phyloP scores from a whole-genome alignment of 768 basidiomycete species.

The Dacryopinax primogenitus region DNA sequence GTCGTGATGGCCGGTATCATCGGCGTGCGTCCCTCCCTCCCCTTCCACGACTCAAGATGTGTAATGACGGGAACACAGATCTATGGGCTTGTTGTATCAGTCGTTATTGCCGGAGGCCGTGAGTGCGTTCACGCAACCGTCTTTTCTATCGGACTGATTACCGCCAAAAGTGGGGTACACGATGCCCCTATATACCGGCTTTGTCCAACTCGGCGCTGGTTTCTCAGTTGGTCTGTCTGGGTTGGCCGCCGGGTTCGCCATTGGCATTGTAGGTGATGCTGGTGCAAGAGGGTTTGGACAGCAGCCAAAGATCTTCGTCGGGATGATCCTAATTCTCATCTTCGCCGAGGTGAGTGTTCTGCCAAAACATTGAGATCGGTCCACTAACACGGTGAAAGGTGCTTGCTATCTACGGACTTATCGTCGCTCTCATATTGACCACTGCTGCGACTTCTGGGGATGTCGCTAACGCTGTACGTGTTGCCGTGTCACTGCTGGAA shows the following conservation, averaged over 20 bases:
- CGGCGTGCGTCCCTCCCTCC: slow-evolving; percentile 50
- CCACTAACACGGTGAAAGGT: background rate
- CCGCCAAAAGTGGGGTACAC: slow-evolving; percentile 42
- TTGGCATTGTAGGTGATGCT: slow-evolving; percentile 97
- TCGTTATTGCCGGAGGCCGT: slow-evolving; percentile 82
- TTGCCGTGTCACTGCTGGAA: background rate
- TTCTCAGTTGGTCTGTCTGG: slow-evolving; percentile 86
- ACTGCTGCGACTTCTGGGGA: background rate
- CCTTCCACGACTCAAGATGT: background rate
- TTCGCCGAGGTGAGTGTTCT: slow-evolving; percentile 54
- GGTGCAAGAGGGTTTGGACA: slow-evolving; percentile 97
- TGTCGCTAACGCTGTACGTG: background rate
- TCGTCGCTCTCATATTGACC: background rate
- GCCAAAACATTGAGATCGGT: background rate
- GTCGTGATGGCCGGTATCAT: slow-evolving; percentile 99
- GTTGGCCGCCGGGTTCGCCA: slow-evolving; percentile 92
- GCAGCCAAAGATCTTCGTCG: slow-evolving; percentile 85
- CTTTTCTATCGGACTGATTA: background rate
- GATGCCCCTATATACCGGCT: slow-evolving; percentile 89
- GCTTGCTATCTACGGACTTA: background rate
- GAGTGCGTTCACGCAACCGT: slow-evolving; percentile 28
- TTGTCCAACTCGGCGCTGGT: slow-evolving; percentile 88
- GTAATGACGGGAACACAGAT: slow-evolving; percentile 38
- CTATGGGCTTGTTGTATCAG: slow-evolving; percentile 98
- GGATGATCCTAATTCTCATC: slow-evolving; percentile 98